A percentile compares a stretch with the other conserved stretches of the same genome.
Evolutionary conservation across 1,284 basidiomycete species (phyloP).

Genomic region (Moesziomyces globuligerus): DNA sequence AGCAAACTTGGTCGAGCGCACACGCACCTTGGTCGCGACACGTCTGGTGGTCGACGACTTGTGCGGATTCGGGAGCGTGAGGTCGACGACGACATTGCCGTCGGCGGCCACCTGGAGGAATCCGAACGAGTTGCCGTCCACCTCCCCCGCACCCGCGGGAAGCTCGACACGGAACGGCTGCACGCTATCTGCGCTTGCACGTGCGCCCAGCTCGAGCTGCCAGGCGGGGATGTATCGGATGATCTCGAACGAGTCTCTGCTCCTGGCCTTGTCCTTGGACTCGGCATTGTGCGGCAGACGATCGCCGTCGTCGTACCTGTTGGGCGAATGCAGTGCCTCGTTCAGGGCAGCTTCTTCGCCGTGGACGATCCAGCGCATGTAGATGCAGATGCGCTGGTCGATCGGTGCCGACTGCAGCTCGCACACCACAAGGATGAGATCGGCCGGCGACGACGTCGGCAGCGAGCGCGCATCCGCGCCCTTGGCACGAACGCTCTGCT

Average conservation of each 20-base stretch:
- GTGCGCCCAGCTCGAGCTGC: constrained; percentile 22
- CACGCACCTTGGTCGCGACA: constrained; percentile 10
- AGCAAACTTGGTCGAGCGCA: constrained; percentile 9
- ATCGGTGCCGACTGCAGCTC: constrained; percentile 38
- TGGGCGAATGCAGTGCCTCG: not conserved
- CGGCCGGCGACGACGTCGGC: constrained; percentile 21
- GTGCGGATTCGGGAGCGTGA: constrained; percentile 8
- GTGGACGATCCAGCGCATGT: constrained; percentile 43
- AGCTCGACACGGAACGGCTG: constrained; percentile 39
- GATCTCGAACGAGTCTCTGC: constrained; percentile 21
- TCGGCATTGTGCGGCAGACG: constrained; percentile 1
- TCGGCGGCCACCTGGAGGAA: constrained; percentile 13
- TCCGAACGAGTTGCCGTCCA: constrained; percentile 2
- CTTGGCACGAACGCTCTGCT: not conserved
- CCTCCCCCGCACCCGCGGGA: not conserved
- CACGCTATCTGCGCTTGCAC: not conserved
- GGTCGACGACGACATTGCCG: constrained; percentile 26
- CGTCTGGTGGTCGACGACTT: not conserved
- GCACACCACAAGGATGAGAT: constrained; percentile 44
- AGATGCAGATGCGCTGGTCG: constrained; percentile 43
- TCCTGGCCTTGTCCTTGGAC: constrained; percentile 4
- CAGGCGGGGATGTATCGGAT: constrained; percentile 29
- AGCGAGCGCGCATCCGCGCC: not conserved
- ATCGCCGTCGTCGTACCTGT: not conserved
- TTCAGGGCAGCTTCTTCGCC: constrained; percentile 23